Evolutionary conservation across 225 moss, liverwort and hornwort genomes (phyloP), one percentile per base, ranked within the genome.

Genomic region (Sphagnum contortum): DNA sequence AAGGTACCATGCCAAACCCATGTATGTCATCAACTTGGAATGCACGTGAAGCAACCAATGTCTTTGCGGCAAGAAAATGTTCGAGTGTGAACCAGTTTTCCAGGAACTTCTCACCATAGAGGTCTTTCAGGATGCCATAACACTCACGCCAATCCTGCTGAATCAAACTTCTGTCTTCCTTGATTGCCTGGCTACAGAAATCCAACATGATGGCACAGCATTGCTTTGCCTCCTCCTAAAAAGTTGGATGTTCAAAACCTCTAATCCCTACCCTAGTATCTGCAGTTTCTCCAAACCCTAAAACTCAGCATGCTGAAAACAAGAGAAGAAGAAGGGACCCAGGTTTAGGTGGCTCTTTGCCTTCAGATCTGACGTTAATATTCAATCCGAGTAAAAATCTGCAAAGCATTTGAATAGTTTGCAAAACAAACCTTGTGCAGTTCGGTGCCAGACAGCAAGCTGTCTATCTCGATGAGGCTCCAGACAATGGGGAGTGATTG

Each of bases 1-100:
- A 83, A 69, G 94, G 94, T 66, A 94, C 87, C 89, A 91, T 91
- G 76, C 89, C 87, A 79, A 74, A 83, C 44, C 91, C 89, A 73
- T 94, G 89, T 70, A 77, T 62, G 5, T 88, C 83, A 70, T 94
- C 91, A 13, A 91, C 89, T 73, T 91, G 76, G 69, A 94, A 94
- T 52, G 94, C 94, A 53, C 91, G 85, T 48, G 91, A 91, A 60
- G 76, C 67, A 10, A 94, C 81, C 47, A 91, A 64, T 8, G 89
- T 80, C 70, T 94, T 91, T 12, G 91, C 89, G 44, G 79, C 85
- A 59, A 94, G 68, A 68, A 79, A 94, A 64, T 83, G 77, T 10
- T 88, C 77, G 50, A 89, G 57, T 3, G 89, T 81, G 62, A 91
- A 94, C 89, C 87, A 94, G 52, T 80, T 72, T n/a, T 65, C 60